phyloP scores from a whole-genome alignment of 345 rosid genomes.

The Triadica sebifera region DNA sequence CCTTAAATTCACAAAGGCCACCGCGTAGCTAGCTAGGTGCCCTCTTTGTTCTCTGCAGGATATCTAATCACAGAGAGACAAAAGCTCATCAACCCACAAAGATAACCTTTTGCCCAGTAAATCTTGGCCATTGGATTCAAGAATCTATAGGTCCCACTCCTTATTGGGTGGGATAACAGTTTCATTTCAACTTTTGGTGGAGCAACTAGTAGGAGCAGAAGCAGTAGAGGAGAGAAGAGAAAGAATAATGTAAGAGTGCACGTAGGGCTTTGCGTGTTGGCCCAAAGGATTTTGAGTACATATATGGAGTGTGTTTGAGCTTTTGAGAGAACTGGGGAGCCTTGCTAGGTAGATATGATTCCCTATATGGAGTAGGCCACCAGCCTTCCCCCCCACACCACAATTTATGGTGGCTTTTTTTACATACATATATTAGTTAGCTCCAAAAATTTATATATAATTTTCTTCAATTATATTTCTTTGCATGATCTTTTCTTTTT shows the following conservation, averaged over 20 bases:
- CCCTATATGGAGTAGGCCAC: slow-evolving; percentile 30
- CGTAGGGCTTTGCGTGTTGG: slow-evolving; percentile 68
- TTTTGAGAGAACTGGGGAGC: slow-evolving; percentile 6
- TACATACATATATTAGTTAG: too few species aligned
- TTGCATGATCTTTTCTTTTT: background rate
- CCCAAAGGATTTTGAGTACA: slow-evolving; percentile 39
- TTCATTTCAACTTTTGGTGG: slow-evolving; percentile 1
- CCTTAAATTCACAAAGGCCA: slow-evolving; percentile 38
- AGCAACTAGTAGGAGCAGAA: background rate
- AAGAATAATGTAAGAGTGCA: slow-evolving; percentile 36
- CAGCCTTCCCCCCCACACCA: slow-evolving; percentile 30
- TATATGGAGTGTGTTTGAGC: slow-evolving; percentile 6
- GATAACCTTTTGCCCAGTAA: slow-evolving; percentile 9
- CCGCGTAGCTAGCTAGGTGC: background rate
- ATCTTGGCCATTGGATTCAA: slow-evolving; percentile 25
- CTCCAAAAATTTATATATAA: too few species aligned
- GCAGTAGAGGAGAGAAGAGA: background rate
- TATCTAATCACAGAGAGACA: slow-evolving; percentile 19
- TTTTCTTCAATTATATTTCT: background rate
- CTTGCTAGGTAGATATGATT: slow-evolving; percentile 48
- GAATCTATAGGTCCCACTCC: slow-evolving; percentile 31
- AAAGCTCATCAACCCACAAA: background rate
- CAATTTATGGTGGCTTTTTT: too few species aligned
- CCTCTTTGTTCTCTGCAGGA: slow-evolving; percentile 9
- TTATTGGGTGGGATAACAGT: slow-evolving; percentile 11